phyloP scores from a whole-genome alignment of 2,329 filamentous ascomycete genomes.

The Aureobasidium melanogenum region DNA sequence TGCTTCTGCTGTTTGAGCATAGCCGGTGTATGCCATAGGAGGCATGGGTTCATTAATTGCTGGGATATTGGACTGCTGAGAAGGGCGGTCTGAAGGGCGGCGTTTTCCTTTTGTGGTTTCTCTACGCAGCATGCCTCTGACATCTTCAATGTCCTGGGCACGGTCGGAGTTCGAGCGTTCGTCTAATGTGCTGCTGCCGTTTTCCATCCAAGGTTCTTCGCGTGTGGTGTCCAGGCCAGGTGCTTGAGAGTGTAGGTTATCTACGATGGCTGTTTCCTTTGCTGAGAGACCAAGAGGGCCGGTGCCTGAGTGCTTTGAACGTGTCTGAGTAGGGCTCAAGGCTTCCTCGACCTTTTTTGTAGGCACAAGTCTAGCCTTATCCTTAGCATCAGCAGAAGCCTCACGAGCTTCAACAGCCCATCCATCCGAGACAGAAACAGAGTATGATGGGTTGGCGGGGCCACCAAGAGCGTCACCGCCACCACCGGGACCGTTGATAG shows the following conservation, averaged over 20 bases:
- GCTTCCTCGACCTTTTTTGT: constrained; percentile 18
- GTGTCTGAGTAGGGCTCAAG: background rate
- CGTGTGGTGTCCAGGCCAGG: constrained; percentile 34
- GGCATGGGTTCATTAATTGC: constrained; percentile 11
- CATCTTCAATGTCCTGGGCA: constrained; percentile 25
- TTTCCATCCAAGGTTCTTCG: constrained; percentile 37
- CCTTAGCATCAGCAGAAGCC: constrained; percentile 42
- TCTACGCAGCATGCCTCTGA: constrained; percentile 36
- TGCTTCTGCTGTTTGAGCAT: constrained; percentile 6
- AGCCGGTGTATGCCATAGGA: constrained; percentile 2
- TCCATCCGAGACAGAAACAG: constrained; percentile 63
- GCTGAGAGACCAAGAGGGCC: constrained; percentile 25
- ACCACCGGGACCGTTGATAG: constrained; percentile 74
- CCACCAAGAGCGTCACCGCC: constrained; percentile 54
- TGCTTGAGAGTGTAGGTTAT: constrained; percentile 34
- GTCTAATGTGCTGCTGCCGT: constrained; percentile 27
- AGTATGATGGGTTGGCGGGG: constrained; percentile 67
- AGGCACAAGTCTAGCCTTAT: constrained; percentile 55
- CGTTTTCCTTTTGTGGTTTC: constrained; percentile 37
- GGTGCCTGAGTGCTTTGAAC: constrained; percentile 20
- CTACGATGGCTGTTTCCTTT: constrained; percentile 34
- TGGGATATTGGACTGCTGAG: constrained; percentile 10
- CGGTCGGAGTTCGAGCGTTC: constrained; percentile 35
- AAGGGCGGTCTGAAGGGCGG: constrained; percentile 19
- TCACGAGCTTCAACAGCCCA: constrained; percentile 55